Base-by-base conservation (phyloP, 1,284 basidiomycete genomes). In the Fistulina hepatica region DNA sequence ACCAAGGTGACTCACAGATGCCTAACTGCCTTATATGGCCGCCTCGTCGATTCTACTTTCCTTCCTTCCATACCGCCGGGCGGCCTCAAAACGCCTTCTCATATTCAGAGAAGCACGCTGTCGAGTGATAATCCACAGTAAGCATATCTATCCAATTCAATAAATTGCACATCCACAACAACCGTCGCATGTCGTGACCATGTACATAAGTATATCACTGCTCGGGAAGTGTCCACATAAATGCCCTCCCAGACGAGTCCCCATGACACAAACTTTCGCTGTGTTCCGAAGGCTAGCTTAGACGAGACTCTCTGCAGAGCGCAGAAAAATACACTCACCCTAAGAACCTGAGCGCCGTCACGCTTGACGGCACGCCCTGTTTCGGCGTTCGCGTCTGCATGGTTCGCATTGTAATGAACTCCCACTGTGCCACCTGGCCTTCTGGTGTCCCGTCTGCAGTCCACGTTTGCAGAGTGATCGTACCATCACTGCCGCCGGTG, bases 401-500 rank as follows among this genome's bases (percentile, higher is more conserved):
- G 21, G 67, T 69, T 34, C 76, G 65, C 35, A 86, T 57, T 0
- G 75, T 76, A 6, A 73, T 54, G 52, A 86, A 84, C 48, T 78
- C 67, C 83, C 83, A 88, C 38, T 60, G 62, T 0, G 81, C 79
- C 44, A 66, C 72, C 51, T 73, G 65, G 3, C 66, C 73, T 40
- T 64, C 56, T 2, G 71, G 73, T 0, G 78, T 81, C n/a, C 70
- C 71, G 46, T 81, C 72, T 2, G 79, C 66, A 23, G 73, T 81
- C 84, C 83, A 88, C 0, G 83, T 82, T 34, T 78, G 59, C 16
- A 88, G 57, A 0, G 69, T 69, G 43, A 83, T 77, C 1, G 69
- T 67, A 5, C 83, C 82, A 45, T 83, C 76, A 0, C 68, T 63
- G 7, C 69, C 65, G 3, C 79, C 83, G 1, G 75, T 76, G 0